These are phyloP conservation scores for Marasmius tenuissimus DNA, from an alignment of 1,284 basidiomycete genomes.

Conservation along the genomic window DNA sequence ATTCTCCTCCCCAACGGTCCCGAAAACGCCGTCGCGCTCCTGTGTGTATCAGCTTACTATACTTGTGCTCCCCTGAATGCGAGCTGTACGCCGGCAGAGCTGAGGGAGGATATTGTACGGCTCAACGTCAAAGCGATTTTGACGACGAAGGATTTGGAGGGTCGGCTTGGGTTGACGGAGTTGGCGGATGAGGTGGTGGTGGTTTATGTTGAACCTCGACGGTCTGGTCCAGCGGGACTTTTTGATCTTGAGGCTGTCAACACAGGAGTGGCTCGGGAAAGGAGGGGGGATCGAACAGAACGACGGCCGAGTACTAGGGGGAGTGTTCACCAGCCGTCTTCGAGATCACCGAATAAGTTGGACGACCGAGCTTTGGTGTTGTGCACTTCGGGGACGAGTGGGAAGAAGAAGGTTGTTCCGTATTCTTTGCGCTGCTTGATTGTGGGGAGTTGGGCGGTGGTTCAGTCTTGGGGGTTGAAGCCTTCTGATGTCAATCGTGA, in stretches of 20 bases:
- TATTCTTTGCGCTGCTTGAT: constrained; percentile 58
- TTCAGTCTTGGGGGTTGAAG: constrained; percentile 54
- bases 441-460: constrained; percentile 57
- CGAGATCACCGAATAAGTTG: constrained; percentile 32
- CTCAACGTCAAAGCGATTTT: constrained; percentile 37
- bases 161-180: constrained; percentile 31
- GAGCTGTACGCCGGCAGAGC: constrained; percentile 39
- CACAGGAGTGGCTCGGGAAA: too few relatives aligned
- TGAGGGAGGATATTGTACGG: constrained; percentile 37
- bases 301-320: too few relatives aligned
- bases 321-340: constrained; percentile 17
- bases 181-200: constrained; percentile 33
- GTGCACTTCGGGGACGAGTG: constrained; percentile 67
- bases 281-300: too few relatives aligned
- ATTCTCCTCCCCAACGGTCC: constrained; percentile 41
- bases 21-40: constrained; percentile 40
- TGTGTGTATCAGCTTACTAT: constrained; percentile 39
- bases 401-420: constrained; percentile 59
- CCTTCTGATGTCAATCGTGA: constrained; percentile 42
- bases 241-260: constrained; percentile 31
- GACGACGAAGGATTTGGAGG: constrained; percentile 35
- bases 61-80: constrained; percentile 44
- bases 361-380: constrained; percentile 55
- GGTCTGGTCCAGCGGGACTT: constrained; percentile 34
- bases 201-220: constrained; percentile 30